Base-by-base conservation (phyloP, 805 yeast species). In the Candida suzukii region DNA sequence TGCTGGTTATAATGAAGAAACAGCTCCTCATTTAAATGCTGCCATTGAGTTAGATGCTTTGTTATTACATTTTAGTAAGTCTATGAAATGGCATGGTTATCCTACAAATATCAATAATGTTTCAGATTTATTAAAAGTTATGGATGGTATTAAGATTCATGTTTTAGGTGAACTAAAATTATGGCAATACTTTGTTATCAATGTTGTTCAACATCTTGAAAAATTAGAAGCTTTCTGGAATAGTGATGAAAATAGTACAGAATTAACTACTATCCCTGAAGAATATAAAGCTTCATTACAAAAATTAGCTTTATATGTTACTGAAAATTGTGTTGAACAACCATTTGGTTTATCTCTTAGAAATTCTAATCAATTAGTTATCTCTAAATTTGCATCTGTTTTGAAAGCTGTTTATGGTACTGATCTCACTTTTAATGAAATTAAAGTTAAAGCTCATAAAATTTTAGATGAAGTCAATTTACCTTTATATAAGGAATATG, bases 151-250 rank as follows among this genome's bases (percentile, higher is more conserved):
- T 37, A 75, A 78, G 46, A 58, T 66, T 5, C 80, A 85, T 51
- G 96, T 88, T 0, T 53, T 88, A 22, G 78, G 74, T 21, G 67
- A 72, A 4, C 62, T 87, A 41, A 74, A 79, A 46, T 67, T 91
- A 41, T 91, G 99, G 99, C 88, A 91, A 60, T 91, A 63, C 59
- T 93, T 90, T 57, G 90, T 82, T 5, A 67, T 88, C 28, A 73
- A 88, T 56, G 80, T 77, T 33, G 47, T 53, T 6, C 51, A 51
- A 3, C 68, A 72, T 11, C 51, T 79, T 14, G 51, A 53, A 1
- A 61, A 63, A 5, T 49, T 81, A 11, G 60, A 65, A 44, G 41
- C 54, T 0, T 44, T 50, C 18, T 76, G 76, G 72, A 46, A 52
- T 6, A 33, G 12, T 6, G 30, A 20, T 5, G 33, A 38, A 17